Evolutionary conservation across 805 yeast species (phyloP).

Genomic region (Henningerozyma blattae): DNA sequence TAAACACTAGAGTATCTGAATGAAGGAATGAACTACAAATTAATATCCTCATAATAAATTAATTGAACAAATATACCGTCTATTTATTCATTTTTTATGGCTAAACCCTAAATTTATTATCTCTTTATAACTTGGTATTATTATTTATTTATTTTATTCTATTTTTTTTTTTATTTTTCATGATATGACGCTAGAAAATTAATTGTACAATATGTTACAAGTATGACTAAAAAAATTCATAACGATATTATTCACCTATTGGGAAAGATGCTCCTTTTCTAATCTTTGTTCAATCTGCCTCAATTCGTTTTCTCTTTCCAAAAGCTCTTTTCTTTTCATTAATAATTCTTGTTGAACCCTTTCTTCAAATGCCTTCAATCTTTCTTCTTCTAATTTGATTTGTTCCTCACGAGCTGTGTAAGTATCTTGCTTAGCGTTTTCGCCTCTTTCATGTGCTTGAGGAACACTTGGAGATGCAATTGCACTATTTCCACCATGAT

Average conservation of each 20-base stretch:
- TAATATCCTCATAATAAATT: too few relatives aligned
- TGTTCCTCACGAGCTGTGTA: constrained; percentile 73
- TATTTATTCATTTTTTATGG: too few relatives aligned
- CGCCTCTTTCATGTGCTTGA: constrained; percentile 1
- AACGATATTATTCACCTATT: background rate
- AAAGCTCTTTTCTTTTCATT: constrained; percentile 68
- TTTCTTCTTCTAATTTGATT: constrained; percentile 78
- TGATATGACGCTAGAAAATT: background rate
- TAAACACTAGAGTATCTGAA: too few relatives aligned
- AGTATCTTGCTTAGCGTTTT: constrained; percentile 25
- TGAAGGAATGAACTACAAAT: too few relatives aligned
- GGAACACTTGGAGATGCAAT: background rate
- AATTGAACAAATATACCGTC: too few relatives aligned
- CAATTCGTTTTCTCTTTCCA: constrained; percentile 75
- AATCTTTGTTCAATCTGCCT: constrained; percentile 68
- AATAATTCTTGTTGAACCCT: constrained; percentile 80
- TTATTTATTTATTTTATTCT: background rate
- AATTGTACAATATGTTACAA: too few relatives aligned
- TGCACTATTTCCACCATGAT: background rate
- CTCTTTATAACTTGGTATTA: background rate
- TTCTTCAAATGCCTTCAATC: constrained; percentile 75
- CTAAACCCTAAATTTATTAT: too few relatives aligned
- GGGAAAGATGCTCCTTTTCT: constrained; percentile 37
- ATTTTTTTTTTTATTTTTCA: background rate
- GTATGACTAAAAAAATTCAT: too few relatives aligned